These are phyloP conservation scores for Pseudozyma sp. DNA, from an alignment of 1,284 basidiomycete species.

Conservation along the genomic window DNA sequence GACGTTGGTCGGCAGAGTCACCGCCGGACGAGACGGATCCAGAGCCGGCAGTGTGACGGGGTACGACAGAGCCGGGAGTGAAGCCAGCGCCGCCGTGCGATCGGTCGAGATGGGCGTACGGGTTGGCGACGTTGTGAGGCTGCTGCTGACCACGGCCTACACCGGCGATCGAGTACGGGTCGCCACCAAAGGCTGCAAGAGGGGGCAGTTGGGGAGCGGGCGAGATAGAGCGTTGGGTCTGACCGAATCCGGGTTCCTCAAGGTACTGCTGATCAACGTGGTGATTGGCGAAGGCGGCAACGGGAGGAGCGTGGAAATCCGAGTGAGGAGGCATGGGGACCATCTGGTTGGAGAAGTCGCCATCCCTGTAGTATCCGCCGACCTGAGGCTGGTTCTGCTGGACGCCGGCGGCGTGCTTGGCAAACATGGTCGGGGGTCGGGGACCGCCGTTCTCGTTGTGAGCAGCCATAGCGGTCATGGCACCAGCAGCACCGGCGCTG, in stretches of 20 bases:
- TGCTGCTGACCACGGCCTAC: conserved; percentile 47
- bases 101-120: conserved; percentile 63
- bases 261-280: conserved; percentile 30
- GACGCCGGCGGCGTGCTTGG: conserved; percentile 60
- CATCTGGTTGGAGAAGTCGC: conserved; percentile 27
- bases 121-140: conserved; percentile 56
- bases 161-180: conserved; percentile 57
- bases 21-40: conserved; percentile 21
- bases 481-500: conserved; percentile 40
- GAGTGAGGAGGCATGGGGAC: conserved; percentile 22
- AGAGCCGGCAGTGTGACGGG: conserved; percentile 26
- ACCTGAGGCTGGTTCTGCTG: conserved; percentile 46
- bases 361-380: conserved; percentile 54
- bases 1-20: conserved; percentile 22
- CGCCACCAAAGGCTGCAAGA: conserved; percentile 57
- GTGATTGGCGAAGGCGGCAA: conserved; percentile 38
- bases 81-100: conserved; percentile 12
- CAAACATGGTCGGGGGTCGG: conserved; percentile 68
- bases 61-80: conserved; percentile 15
- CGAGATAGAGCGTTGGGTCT: conserved; percentile 24
- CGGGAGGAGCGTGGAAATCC: conserved; percentile 37
- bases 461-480: conserved; percentile 51
- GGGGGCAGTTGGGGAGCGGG: conserved; percentile 56
- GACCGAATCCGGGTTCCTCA: conserved; percentile 38
- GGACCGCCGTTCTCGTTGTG: conserved; percentile 63